Evolutionary conservation across 2,329 filamentous ascomycete species (phyloP).

Genomic region (Harringtonia aguacate): DNA sequence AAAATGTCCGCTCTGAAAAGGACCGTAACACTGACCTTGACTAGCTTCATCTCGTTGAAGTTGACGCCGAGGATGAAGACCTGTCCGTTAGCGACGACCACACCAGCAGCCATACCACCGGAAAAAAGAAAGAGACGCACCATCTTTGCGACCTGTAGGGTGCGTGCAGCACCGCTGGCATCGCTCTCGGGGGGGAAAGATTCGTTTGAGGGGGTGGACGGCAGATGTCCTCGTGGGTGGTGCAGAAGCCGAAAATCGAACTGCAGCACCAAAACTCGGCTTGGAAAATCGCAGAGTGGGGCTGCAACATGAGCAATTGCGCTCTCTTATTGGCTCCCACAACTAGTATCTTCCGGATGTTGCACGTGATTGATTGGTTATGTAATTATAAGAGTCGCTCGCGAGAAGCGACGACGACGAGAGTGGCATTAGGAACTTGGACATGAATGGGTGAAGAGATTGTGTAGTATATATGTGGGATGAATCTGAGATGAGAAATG

Average conservation of each 20-base stretch:
- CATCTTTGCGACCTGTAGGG: not conserved
- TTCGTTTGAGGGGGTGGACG: not conserved
- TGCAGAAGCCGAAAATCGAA: not conserved
- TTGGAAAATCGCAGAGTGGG: not conserved
- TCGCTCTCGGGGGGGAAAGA: not conserved
- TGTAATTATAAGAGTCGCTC: too few species aligned
- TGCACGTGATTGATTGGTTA: too few species aligned
- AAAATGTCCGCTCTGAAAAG: too few species aligned
- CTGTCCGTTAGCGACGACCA: conserved; percentile 27
- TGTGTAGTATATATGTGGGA: too few species aligned
- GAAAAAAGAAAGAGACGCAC: not conserved
- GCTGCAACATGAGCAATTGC: not conserved
- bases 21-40: too few species aligned
- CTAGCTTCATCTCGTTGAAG: conserved; percentile 73
- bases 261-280: not conserved
- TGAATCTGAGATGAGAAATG: too few species aligned
- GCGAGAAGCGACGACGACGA: too few species aligned
- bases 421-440: too few species aligned
- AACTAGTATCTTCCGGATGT: too few species aligned
- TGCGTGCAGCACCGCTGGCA: not conserved
- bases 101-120: not conserved
- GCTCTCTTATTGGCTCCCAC: conserved; percentile 2
- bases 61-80: conserved; percentile 80
- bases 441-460: too few species aligned
- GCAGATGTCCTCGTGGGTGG: too few species aligned